Base-by-base conservation (phyloP, 2,329 filamentous ascomycete genomes). In the Ophiocordyceps robertsii region DNA sequence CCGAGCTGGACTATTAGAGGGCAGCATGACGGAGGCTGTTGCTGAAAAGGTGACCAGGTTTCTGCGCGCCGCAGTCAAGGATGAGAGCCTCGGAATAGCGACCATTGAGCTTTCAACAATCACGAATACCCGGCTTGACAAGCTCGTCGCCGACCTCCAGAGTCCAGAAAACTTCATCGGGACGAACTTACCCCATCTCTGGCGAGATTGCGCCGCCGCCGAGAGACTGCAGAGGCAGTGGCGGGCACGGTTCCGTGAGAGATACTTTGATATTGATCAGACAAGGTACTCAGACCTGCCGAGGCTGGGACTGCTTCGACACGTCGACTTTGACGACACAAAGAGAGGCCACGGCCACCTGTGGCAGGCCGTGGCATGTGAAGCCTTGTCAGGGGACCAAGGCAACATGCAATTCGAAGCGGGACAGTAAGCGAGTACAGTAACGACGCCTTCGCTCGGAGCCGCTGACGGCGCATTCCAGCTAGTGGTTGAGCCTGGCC, bases 401-500 rank as follows among this genome's bases (percentile, higher is more conserved):
- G 62, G 56, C 5, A 64, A 66, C 39, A 49, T 59, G 17, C 53
- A 62, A 30, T 72, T 71, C 42, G 59, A 67, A 40, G 59, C 65
- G 21, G 73, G 73, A 44, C 59, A 70, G 71, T 75, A 56, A 59
- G 69, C 56, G n/a, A 4, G 16, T 17, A 6, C 3, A 24, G 24
- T 16, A 4, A 13, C 21, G 19, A 6, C 3, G 9, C 16, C 11
- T 10, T 12, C 19, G 6, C 3, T 27, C 6, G 6, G 14, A 3
- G 27, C 42, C 40, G 41, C 56, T 57, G 41, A 59, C 37, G 12
- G 38, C 27, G 9, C n/a, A 10, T 17, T 13, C 10, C 42, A 77
- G 74, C 43, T 79, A 70, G 74, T 78, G 73, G 72, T 54, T 74
- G 16, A 72, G 74, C 42, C 59, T 76, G 29, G 66, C 70, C 31